Evolutionary conservation across 768 basidiomycete species (phyloP).

Genomic region (Butyriboletus loyo): DNA sequence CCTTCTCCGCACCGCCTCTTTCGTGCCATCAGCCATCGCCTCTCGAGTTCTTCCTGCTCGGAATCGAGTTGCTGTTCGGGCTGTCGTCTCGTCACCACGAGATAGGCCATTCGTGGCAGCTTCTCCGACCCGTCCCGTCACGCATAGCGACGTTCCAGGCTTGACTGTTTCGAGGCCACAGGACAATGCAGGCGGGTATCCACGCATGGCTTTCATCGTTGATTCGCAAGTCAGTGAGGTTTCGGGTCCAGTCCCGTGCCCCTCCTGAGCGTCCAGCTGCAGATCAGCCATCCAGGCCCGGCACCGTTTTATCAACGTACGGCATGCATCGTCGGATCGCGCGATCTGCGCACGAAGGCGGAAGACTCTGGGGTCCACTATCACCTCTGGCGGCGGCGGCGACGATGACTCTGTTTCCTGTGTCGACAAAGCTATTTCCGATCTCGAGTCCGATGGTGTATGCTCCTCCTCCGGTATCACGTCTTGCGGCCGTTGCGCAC

Average conservation of each 20-base stretch:
- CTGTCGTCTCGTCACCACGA: not conserved
- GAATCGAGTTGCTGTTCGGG: not conserved
- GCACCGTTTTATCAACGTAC: slow-evolving; percentile 13
- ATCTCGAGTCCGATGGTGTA: not conserved
- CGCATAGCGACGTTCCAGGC: not conserved
- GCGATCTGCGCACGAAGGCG: slow-evolving; percentile 5
- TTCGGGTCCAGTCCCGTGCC: not conserved
- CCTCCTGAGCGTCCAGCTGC: not conserved
- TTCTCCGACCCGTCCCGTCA: not conserved
- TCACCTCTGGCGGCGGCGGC: not conserved
- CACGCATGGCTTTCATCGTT: not conserved
- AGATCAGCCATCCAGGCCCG: not conserved
- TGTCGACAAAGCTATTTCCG: not conserved
- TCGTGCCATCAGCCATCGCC: slow-evolving; percentile 7
- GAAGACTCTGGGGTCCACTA: slow-evolving; percentile 10
- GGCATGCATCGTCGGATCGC: slow-evolving; percentile 2
- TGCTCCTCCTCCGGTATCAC: not conserved
- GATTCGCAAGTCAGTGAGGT: not conserved
- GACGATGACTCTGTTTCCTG: not conserved
- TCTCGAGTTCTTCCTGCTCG: slow-evolving; percentile 8
- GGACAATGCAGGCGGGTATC: not conserved
- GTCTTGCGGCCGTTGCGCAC: not conserved
- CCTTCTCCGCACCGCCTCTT: not conserved
- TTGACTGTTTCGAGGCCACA: not conserved
- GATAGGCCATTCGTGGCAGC: not conserved